These are phyloP conservation scores for Aurifilum marmelostoma DNA, from an alignment of 2,329 filamentous ascomycete species.

Conservation along the genomic window DNA sequence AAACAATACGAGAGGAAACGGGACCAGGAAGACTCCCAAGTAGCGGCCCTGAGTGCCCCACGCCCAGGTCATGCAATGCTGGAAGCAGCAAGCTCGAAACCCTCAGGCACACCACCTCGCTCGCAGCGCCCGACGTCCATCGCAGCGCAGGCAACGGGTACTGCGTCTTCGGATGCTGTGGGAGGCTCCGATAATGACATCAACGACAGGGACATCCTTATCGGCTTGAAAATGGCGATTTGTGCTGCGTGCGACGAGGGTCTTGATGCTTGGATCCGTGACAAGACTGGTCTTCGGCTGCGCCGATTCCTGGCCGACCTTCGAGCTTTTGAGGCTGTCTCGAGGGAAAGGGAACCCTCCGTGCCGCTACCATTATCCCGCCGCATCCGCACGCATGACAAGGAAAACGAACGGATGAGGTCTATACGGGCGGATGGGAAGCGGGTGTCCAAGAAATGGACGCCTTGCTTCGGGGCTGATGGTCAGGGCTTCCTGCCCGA, in stretches of 20 bases:
- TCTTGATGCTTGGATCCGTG: slow-evolving; percentile 55
- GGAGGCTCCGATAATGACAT: slow-evolving; percentile 45
- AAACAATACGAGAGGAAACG: slow-evolving; percentile 16
- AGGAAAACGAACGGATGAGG: slow-evolving; percentile 13
- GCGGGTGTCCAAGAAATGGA: slow-evolving; percentile 11
- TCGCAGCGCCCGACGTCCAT: neutral
- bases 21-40: slow-evolving; percentile 15
- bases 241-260: slow-evolving; percentile 59
- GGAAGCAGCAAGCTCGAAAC: neutral
- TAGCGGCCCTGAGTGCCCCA: slow-evolving; percentile 10
- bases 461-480: slow-evolving; percentile 23
- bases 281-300: slow-evolving; percentile 56
- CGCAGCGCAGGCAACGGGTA: neutral
- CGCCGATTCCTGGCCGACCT: slow-evolving; percentile 59
- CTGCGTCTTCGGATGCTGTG: neutral
- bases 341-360: slow-evolving; percentile 33
- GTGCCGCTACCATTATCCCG: slow-evolving; percentile 8
- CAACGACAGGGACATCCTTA: slow-evolving; percentile 55
- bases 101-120: neutral
- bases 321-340: slow-evolving; percentile 53
- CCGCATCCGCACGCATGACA: slow-evolving; percentile 16
- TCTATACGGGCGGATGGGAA: slow-evolving; percentile 19
- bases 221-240: slow-evolving; percentile 58
- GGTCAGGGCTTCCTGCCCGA: neutral
- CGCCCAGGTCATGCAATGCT: neutral